Evolutionary conservation across 2,329 filamentous ascomycete genomes (phyloP), one percentile per base, ranked within the genome.

Genomic region (Scytalidium sp.): DNA sequence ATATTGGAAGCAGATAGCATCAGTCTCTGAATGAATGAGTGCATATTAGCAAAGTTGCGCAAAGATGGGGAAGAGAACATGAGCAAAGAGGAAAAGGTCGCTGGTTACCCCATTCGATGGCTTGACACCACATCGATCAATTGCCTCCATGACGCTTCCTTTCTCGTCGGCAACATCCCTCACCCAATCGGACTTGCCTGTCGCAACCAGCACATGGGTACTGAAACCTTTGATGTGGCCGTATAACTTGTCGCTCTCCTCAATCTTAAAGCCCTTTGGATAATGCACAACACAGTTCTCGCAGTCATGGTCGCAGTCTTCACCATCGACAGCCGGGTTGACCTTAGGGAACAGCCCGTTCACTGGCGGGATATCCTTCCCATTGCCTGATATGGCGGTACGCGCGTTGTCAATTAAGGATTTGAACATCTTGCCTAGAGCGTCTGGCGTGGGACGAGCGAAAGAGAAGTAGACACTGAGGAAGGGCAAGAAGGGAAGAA

Each of bases 181-280:
- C 64, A 93, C 87, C 94, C 94, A 99, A 70, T 99, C 94, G 21
- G 85, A 80, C 80, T 97, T 96, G 53, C 91, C 90, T n/a, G 94
- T 99, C 20, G 90, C 94, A 15, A 97, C 90, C 25, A 99, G 74
- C 54, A 96, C 66, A 70, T 99, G 94, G 19, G 91, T 94, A 62
- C 83, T 85, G 88, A 90, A 97, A 29, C 84, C 90, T 63, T 90
- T 88, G 55, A 97, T 81, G 51, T 88, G 77, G 1, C 93, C 94
- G 65, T 95, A 97, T 44, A 99, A 72, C 60, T 84, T 75, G 64
- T 96, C 90, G 6, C 78, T 73, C 66, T 87, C 80, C 50, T 97
- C 88, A 49, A 96, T 83, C 63, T 85, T 83, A 71, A 86, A 87
- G 29, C 70, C 70, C 52, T 74, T 75, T 32, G 93, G 93, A 65